Evolutionary conservation across 192 early-diverging fungal species (phyloP), one percentile per base, ranked within the genome.

Genomic region (Blastocladiella britannica): DNA sequence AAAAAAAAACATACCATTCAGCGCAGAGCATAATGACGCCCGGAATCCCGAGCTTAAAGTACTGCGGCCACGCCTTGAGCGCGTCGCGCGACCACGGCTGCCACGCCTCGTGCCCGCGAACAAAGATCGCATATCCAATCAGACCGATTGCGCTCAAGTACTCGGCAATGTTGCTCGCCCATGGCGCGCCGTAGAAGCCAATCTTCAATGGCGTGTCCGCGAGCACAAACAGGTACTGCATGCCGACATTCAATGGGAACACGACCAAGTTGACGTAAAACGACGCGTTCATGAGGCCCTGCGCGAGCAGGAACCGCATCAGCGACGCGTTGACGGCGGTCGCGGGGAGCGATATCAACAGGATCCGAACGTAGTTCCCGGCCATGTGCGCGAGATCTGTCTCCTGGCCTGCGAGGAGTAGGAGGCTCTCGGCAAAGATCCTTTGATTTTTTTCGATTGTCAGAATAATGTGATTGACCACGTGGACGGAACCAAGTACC

Each of bases 261-360:
- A 79, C 79, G 52, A 83, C 66, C 24, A 82, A 52, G 26, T 89
- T 72, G 22, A 92, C 76, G 56, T 72, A 74, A 26, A 89, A 86
- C 29, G 72, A 74, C 0, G 85, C 87, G 28, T 83, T 73, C 93
- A 97, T 91, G 62, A 83, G 82, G 56, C 84, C 91, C 72, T 97
- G 93, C 0, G 83, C 81, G 61, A 92, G 88, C 26, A 94, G 70
- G 61, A 75, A 94, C 57, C 87, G 77, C 63, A 88, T 86, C 53
- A 89, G 62, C 63, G 84, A 87, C 58, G 93, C 90, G 74, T 85
- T 84, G 23, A 77, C 71, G 65, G 93, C 65, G 66, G 72, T 80
- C 3, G 89, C 81, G 26, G 84, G 77, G 28, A 82, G 75, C 1
- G 88, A 87, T 1, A 82, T 64, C 28, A 92, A 61, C 25, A 83